These are phyloP conservation scores for Halophytophthora polymorphica DNA, from an alignment of 352 stramenopile species.

Conservation along the genomic window DNA sequence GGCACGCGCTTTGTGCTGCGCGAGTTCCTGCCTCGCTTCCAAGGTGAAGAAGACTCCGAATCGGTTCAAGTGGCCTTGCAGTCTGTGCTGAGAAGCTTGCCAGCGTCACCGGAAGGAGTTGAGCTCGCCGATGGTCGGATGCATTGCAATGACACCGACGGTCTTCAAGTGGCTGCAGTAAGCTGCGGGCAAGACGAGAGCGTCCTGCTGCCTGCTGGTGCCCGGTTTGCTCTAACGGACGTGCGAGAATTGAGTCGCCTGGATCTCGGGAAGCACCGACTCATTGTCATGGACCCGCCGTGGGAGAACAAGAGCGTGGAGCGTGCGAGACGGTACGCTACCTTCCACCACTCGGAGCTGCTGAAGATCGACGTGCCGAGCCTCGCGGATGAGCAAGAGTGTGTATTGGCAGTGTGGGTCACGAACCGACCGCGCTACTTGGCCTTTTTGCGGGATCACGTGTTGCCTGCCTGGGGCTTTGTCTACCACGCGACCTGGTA, in stretches of 20 bases:
- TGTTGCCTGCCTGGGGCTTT: constrained; percentile 63
- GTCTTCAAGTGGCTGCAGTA: constrained; percentile 13
- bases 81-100: constrained; percentile 10
- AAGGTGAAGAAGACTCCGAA: not conserved
- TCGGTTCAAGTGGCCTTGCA: not conserved
- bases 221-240: constrained; percentile 24
- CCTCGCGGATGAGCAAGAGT: constrained; percentile 33
- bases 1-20: constrained; percentile 21
- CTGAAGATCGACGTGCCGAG: constrained; percentile 35
- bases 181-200: not conserved
- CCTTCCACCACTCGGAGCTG: constrained; percentile 58
- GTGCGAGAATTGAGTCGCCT: constrained; percentile 22
- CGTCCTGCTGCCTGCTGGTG: constrained; percentile 22
- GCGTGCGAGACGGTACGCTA: constrained; percentile 51
- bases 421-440: constrained; percentile 64
- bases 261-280: constrained; percentile 13
- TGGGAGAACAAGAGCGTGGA: constrained; percentile 80
- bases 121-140: constrained; percentile 11
- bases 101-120: not conserved
- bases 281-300: constrained; percentile 68
- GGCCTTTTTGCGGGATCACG: constrained; percentile 50
- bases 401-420: constrained; percentile 71
- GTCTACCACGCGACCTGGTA: constrained; percentile 59
- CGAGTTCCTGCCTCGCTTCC: constrained; percentile 14
- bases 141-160: constrained; percentile 19